A percentile compares a stretch with the other conserved stretches of the same genome.
Conservation (phyloP, 2,329 filamentous ascomycete genomes). For the Calonectria pauciramosa region DNA sequence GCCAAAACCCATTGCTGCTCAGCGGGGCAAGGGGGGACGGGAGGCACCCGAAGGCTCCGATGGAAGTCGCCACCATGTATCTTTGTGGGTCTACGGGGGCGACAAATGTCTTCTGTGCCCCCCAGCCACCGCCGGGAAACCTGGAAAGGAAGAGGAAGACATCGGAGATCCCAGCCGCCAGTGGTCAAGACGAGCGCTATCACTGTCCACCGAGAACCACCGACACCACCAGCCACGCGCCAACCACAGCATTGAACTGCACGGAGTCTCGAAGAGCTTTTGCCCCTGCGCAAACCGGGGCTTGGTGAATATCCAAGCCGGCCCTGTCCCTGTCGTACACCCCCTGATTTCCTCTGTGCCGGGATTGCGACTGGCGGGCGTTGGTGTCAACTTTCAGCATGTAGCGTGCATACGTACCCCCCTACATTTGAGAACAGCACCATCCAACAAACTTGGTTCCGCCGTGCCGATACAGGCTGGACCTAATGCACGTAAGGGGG, state of each 20-base stretch:
- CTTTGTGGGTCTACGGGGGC: conserved; percentile 12
- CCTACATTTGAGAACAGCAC: background rate
- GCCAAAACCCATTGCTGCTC: background rate
- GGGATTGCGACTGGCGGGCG: conserved; percentile 22
- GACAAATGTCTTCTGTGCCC: conserved; percentile 15
- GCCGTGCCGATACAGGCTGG: background rate
- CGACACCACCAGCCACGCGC: conserved; percentile 1
- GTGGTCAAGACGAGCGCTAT: conserved; percentile 8
- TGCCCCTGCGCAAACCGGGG: conserved; percentile 16
- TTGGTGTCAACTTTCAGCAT: conserved; percentile 23
- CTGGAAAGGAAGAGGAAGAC: background rate
- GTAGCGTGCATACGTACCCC: conserved; percentile 19
- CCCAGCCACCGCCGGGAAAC: conserved; percentile 20
- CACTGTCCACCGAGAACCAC: conserved; percentile 2
- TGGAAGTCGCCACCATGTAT: conserved; percentile 14
- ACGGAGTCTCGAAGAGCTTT: background rate
- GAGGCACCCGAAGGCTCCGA: conserved; percentile 20
- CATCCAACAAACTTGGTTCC: background rate
- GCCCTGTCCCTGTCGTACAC: conserved; percentile 11
- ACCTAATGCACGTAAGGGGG: conserved; percentile 8
- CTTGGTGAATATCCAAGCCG: background rate
- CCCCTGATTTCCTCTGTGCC: conserved; percentile 14
- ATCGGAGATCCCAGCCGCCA: conserved; percentile 7
- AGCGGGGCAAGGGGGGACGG: conserved; percentile 21
- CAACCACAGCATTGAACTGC: conserved; percentile 11